These are phyloP conservation scores for Boletales sp. DNA, from an alignment of 768 basidiomycete genomes.

Conservation along the genomic window DNA sequence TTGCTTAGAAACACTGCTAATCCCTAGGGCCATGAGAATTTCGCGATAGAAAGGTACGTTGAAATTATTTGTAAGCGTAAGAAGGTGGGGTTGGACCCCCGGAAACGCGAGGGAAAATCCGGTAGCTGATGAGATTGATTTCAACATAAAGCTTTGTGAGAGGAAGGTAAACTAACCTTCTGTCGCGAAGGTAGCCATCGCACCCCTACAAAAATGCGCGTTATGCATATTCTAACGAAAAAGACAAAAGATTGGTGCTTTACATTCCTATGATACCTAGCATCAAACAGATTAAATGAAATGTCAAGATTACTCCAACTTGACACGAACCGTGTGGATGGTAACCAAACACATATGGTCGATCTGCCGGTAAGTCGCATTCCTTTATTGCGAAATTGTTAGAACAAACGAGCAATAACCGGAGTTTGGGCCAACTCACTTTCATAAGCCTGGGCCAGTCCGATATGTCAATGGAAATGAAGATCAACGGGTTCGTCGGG, in stretches of 20 bases:
- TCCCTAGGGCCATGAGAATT: slow-evolving; percentile 78
- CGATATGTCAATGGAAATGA: neutral
- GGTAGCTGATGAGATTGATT: slow-evolving; percentile 50
- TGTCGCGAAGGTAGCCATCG: slow-evolving; percentile 92
- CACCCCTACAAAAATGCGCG: slow-evolving; percentile 57
- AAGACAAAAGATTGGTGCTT: slow-evolving; percentile 24
- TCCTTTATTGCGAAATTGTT: slow-evolving; percentile 41
- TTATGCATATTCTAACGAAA: neutral
- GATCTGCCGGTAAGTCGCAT: slow-evolving; percentile 84
- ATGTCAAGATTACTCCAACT: neutral
- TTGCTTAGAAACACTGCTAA: slow-evolving; percentile 88
- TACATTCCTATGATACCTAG: slow-evolving; percentile 97
- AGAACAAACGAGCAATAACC: neutral
- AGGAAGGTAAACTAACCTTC: slow-evolving; percentile 56
- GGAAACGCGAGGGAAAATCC: slow-evolving; percentile 90
- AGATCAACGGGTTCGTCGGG: neutral
- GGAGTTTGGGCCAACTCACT: slow-evolving; percentile 25
- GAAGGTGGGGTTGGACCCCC: slow-evolving; percentile 87
- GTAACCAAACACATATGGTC: slow-evolving; percentile 96
- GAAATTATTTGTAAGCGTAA: slow-evolving; percentile 91
- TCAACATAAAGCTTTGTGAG: neutral
- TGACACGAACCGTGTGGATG: slow-evolving; percentile 83
- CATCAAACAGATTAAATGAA: slow-evolving; percentile 4
- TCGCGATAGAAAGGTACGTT: slow-evolving; percentile 91
- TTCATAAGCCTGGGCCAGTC: slow-evolving; percentile 22